phyloP scores from a whole-genome alignment of 306 rosid species.

The Ceratonia siliqua region DNA sequence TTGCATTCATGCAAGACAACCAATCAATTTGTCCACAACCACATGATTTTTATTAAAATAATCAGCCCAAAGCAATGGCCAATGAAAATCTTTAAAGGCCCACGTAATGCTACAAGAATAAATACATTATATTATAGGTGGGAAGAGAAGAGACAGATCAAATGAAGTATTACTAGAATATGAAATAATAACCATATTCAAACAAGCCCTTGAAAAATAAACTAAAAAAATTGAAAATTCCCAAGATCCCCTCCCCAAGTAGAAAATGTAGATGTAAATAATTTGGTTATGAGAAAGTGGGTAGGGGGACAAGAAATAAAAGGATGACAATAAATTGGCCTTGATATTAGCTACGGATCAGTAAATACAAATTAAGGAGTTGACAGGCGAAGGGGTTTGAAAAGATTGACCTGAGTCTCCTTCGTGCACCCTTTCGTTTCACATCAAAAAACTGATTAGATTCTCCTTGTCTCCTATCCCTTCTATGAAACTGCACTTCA shows the following conservation, averaged over 20 bases:
- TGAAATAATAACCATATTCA: constrained; percentile 6
- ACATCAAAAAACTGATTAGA: constrained; percentile 31
- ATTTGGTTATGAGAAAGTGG: constrained; percentile 38
- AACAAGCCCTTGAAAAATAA: constrained; percentile 6
- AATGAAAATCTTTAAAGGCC: constrained; percentile 23
- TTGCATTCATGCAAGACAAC: constrained; percentile 65
- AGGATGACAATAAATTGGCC: constrained; percentile 37
- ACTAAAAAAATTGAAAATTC: background rate
- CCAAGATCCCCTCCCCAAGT: background rate
- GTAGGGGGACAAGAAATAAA: constrained; percentile 45
- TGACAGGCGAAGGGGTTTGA: constrained; percentile 51
- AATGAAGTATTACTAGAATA: constrained; percentile 28
- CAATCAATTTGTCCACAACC: constrained; percentile 50
- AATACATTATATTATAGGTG: background rate
- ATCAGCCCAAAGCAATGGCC: constrained; percentile 36
- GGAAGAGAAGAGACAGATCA: constrained; percentile 16
- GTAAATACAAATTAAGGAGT: constrained; percentile 44
- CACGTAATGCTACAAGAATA: background rate
- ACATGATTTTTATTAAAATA: constrained; percentile 33
- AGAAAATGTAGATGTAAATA: constrained; percentile 19
- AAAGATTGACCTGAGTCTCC: constrained; percentile 67
- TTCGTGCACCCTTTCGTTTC: constrained; percentile 30
- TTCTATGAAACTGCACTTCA: constrained; percentile 46
- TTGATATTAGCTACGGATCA: constrained; percentile 43
- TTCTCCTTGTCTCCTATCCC: constrained; percentile 40